A percentile compares a stretch with the other conserved stretches of the same genome.
Conservation (phyloP, 257 asterid species). For the Plantago elongata region DNA sequence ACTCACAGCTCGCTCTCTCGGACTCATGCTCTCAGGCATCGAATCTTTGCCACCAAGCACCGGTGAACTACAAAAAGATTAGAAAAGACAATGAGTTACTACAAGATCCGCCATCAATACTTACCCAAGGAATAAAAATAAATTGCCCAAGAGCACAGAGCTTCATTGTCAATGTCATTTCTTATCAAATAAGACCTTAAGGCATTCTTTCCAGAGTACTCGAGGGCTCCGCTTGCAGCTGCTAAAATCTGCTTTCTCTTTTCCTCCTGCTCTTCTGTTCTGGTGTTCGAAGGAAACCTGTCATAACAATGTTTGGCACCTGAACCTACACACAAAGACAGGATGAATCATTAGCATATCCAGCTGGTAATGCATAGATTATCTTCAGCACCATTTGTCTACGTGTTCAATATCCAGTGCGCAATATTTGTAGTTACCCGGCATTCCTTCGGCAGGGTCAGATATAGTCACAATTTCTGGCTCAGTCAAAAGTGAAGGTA, state of each 20-base stretch:
- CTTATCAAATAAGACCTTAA: slow-evolving; percentile 43
- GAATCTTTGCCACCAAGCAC: slow-evolving; percentile 57
- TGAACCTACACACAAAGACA: slow-evolving; percentile 28
- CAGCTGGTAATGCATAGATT: slow-evolving; percentile 13
- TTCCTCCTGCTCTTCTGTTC: slow-evolving; percentile 85
- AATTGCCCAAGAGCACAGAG: slow-evolving; percentile 11
- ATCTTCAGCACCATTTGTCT: slow-evolving; percentile 15
- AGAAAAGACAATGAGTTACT: slow-evolving; percentile 10
- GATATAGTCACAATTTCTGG: slow-evolving; percentile 71
- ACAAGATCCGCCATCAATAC: slow-evolving; percentile 12
- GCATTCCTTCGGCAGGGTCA: slow-evolving; percentile 43
- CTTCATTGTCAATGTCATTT: slow-evolving; percentile 25
- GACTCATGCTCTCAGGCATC: slow-evolving; percentile 74
- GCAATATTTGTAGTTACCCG: slow-evolving; percentile 38
- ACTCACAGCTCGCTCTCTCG: slow-evolving; percentile 91
- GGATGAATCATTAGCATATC: slow-evolving; percentile 16
- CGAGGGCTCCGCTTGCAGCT: slow-evolving; percentile 80
- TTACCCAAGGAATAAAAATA: not conserved
- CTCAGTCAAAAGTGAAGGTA: slow-evolving; percentile 43
- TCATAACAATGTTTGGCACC: slow-evolving; percentile 65
- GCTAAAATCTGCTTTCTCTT: slow-evolving; percentile 86
- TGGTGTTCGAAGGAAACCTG: slow-evolving; percentile 68
- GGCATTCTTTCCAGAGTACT: slow-evolving; percentile 63
- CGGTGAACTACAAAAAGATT: slow-evolving; percentile 48
- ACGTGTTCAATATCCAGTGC: slow-evolving; percentile 16